These are phyloP conservation scores for Vachellia collinsii DNA, from an alignment of 306 rosid species.

Conservation along the genomic window DNA sequence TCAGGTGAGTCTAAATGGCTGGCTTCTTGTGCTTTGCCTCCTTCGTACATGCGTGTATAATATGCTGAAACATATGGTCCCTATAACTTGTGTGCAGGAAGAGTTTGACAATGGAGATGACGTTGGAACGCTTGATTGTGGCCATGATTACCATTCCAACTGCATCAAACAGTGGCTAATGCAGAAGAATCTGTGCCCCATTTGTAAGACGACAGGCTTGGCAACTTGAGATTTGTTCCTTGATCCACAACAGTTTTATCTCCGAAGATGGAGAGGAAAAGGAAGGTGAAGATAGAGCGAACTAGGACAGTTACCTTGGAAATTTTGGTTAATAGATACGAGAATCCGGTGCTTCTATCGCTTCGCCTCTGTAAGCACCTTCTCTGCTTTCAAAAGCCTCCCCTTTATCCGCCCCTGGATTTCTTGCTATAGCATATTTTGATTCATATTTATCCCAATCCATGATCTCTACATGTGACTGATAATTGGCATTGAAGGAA, in stretches of 20 bases:
- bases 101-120: conserved; percentile 66
- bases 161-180: conserved; percentile 90
- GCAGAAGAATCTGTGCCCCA: conserved; percentile 91
- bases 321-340: conserved; percentile 43
- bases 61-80: neutral
- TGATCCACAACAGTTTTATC: conserved; percentile 39
- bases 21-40: neutral
- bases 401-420: neutral
- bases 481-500: conserved; percentile 47
- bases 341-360: conserved; percentile 44
- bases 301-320: conserved; percentile 38
- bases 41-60: neutral
- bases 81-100: conserved; percentile 62
- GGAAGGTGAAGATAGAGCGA: conserved; percentile 16
- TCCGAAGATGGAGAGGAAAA: conserved; percentile 23
- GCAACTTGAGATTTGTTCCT: conserved; percentile 49
- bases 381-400: conserved; percentile 4
- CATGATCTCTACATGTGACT: conserved; percentile 51
- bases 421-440: conserved; percentile 40
- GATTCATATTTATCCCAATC: conserved; percentile 40
- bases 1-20: conserved; percentile 61
- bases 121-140: conserved; percentile 80
- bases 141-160: conserved; percentile 73
- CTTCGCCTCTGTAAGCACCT: conserved; percentile 16
- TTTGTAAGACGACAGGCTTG: conserved; percentile 90